Percentiles rank a stretch among this genome's conserved stretches.
Evolutionary conservation across 371 early-diverging fungal species (phyloP).

Genomic region (Mucor sp.): DNA sequence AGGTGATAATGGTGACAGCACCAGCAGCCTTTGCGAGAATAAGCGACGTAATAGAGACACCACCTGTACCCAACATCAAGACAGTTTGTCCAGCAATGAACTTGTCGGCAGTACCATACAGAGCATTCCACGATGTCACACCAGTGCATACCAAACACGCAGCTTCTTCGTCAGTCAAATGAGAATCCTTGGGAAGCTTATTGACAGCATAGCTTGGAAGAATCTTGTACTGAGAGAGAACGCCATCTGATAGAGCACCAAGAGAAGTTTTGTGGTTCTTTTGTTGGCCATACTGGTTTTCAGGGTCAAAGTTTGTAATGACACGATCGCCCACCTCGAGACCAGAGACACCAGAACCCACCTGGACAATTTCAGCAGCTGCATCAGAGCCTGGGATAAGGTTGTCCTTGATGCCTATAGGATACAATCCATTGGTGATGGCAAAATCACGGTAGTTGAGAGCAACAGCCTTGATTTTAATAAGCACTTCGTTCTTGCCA

Average conservation of each 20-base stretch:
- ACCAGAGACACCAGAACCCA: slow-evolving; percentile 14
- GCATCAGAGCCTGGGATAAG: slow-evolving; percentile 23
- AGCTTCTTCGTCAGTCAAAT: slow-evolving; percentile 19
- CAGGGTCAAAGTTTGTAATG: slow-evolving; percentile 13
- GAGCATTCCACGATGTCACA: slow-evolving; percentile 13
- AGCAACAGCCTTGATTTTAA: slow-evolving; percentile 25
- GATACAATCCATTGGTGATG: neutral
- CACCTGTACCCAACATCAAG: slow-evolving; percentile 20
- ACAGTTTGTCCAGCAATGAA: slow-evolving; percentile 24
- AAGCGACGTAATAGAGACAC: slow-evolving; percentile 16
- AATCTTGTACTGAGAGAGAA: slow-evolving; percentile 14
- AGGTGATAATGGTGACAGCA: slow-evolving; percentile 23
- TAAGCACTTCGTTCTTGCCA: slow-evolving; percentile 14
- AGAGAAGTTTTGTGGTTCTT: neutral
- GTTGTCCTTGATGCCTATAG: neutral
- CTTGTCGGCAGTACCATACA: slow-evolving; percentile 5
- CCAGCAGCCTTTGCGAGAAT: slow-evolving; percentile 25
- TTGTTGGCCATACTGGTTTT: slow-evolving; percentile 6
- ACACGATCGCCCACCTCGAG: slow-evolving; percentile 25
- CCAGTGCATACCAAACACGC: slow-evolving; percentile 26
- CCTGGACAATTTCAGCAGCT: slow-evolving; percentile 15
- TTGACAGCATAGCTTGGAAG: slow-evolving; percentile 7
- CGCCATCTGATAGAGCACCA: slow-evolving; percentile 9
- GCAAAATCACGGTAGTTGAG: slow-evolving; percentile 28
- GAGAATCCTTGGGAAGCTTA: slow-evolving; percentile 17